Base-by-base conservation (phyloP, 352 stramenopile species). In the Nothophytophthora sp. region DNA sequence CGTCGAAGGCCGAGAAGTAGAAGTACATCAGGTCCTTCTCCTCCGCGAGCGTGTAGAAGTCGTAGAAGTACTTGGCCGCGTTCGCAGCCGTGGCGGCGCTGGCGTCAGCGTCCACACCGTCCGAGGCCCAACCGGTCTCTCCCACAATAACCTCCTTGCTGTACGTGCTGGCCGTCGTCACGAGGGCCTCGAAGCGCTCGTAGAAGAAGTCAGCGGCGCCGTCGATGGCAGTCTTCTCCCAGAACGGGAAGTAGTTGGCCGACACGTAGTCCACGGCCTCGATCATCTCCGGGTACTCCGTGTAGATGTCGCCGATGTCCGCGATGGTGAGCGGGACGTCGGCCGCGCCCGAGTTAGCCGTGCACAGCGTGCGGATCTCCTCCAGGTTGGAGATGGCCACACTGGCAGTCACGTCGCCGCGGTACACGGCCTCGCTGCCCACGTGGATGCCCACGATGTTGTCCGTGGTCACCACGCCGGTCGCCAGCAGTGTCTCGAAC, bases 181-280 rank as follows among this genome's bases (percentile, higher is more conserved):
- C 43, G 1, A 88, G 58, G 32, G 55, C 52, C 20, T 62, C 39
- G 50, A 81, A 73, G 33, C 76, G 74, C 43, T 56, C 60, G 53
- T 82, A 76, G 32, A 88, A 81, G 23, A 62, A 51, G 16, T 62
- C 50, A 11, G 61, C 69, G n/a, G 63, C 72, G 6, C 54, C 53
- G 30, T 76, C 52, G 18, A 82, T 54, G 10, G 39, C 42, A 3
- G 67, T 44, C 39, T 73, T 71, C 55, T 86, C 68, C 80, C 80
- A 90, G 60, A 87, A 90, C 15, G 80, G 70, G 34, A 90, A 90
- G 38, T 72, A 60, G 43, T 88, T 90, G 33, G 67, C 75, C 36
- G 68, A 72, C 35, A 87, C 63, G 30, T 81, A 77, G 55, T 88
- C 76, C 28, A 87, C 76, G 15, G 68, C 73, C 35, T 86, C 36